Evolutionary conservation across 305 asterid genomes (phyloP), one percentile per base, ranked within the genome.

Genomic region (Striga hermonthica): DNA sequence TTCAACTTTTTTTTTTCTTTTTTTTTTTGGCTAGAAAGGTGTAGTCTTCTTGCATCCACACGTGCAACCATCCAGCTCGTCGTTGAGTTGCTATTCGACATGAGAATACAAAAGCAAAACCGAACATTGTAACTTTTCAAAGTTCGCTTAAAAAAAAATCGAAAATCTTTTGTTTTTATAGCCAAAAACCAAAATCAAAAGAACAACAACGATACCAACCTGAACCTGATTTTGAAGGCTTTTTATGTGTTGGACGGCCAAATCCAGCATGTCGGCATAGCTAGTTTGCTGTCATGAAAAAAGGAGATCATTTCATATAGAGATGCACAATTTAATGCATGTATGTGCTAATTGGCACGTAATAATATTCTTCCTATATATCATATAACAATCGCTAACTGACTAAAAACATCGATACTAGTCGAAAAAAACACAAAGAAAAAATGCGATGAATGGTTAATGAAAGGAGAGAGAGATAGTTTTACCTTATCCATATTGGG

Each of bases 401-500:
- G n/a, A n/a, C n/a, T n/a, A n/a, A n/a, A n/a, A n/a, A n/a, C n/a
- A n/a, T n/a, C n/a, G n/a, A n/a, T n/a, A n/a, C n/a, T n/a, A n/a
- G n/a, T n/a, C n/a, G n/a, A n/a, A n/a, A n/a, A n/a, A n/a, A n/a
- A n/a, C n/a, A n/a, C 31, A 22, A 22, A 22, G 31, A 22, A 22
- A 22, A 22, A 22, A 22, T 22, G 31, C 31, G 2, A 22, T 22
- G 31, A 2, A 22, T 22, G 2, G 31, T 1, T 22, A 22, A 22
- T 0, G 31, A 22, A 22, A 22, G 31, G 31, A 22, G 31, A 22
- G 31, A 22, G 31, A 22, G 31, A 22, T 22, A 22, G 31, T 22
- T 22, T n/a, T 45, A 88, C 98, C 95, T 91, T 91, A 74, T 91
- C 98, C 98, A 91, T 91, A 81, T 91, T 91, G 6, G 98, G 98